Conservation (phyloP, 129 eudicot genomes). For the carrot (Daucus carota) region DH1_v3.0 NC_030385.2:8377001-8377500, state of each 20-base stretch:
- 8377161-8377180: neutral
- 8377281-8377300: neutral
- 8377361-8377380: neutral
- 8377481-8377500: constrained; percentile 31
- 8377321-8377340: neutral
- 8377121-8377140: neutral
- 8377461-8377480: constrained; percentile 8
- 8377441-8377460: neutral
- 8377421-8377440: neutral
- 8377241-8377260: neutral
- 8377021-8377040: neutral
- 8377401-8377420: neutral
- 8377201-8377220: neutral
- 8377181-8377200: neutral
- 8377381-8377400: neutral
- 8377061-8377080: neutral
- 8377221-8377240: neutral
- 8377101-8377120: neutral
- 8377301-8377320: neutral
- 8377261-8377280: neutral
- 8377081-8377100: neutral
- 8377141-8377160: neutral
- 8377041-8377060: neutral
- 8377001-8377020: too few relatives aligned
- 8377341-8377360: neutral